These are phyloP conservation scores for Trichoderma oligosporum DNA, from an alignment of 2,329 filamentous ascomycete genomes.

Conservation along the genomic window DNA sequence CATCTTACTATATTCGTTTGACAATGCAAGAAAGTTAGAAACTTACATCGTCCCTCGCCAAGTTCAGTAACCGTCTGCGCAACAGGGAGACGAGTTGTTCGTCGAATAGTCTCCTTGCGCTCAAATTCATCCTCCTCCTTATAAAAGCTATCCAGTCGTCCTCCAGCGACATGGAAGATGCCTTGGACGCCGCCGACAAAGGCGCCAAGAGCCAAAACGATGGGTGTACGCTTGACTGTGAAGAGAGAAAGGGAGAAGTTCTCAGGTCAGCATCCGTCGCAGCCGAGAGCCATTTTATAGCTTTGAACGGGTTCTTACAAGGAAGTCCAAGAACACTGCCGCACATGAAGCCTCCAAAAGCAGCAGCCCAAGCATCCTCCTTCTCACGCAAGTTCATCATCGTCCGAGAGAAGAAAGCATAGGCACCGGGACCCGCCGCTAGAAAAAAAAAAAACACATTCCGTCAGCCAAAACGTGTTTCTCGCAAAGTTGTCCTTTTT, in stretches of 20 bases:
- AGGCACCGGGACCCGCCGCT: constrained; percentile 60
- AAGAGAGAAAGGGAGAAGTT: background rate
- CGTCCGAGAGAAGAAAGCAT: constrained; percentile 71
- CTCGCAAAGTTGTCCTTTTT: background rate
- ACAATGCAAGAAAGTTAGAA: background rate
- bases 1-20: background rate
- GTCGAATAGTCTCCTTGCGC: constrained; percentile 69
- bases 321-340: constrained; percentile 69
- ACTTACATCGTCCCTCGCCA: constrained; percentile 81
- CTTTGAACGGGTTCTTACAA: constrained; percentile 49
- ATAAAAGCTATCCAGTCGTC: constrained; percentile 51
- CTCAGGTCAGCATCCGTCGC: background rate
- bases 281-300: background rate
- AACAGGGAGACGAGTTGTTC: constrained; percentile 67
- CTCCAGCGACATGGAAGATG: constrained; percentile 65
- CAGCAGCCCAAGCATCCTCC: constrained; percentile 73
- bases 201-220: constrained; percentile 64
- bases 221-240: constrained; percentile 55
- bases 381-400: constrained; percentile 81
- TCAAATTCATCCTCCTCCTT: constrained; percentile 66
- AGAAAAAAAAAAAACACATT: constrained; percentile 38
- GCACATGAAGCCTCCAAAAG: constrained; percentile 70
- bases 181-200: constrained; percentile 55
- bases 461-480: constrained; percentile 1
- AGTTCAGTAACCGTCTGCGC: constrained; percentile 78